Conservation (phyloP, 176 grass and related monocot genomes). For the Hsuehochloa calcarea region DNA sequence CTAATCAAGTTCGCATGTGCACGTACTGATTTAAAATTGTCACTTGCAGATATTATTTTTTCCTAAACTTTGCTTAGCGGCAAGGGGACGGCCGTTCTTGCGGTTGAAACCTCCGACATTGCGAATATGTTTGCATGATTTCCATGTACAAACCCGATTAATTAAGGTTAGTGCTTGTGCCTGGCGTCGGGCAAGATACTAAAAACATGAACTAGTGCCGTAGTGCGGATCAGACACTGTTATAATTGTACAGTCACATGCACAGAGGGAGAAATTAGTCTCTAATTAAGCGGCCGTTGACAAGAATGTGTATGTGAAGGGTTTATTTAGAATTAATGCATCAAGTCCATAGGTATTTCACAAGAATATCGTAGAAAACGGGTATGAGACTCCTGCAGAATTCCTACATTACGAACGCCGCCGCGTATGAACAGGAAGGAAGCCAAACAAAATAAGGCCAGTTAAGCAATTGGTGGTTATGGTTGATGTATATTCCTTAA, state of each 20-base stretch:
- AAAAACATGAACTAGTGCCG: not conserved
- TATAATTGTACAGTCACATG: not conserved
- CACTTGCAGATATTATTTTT: not conserved
- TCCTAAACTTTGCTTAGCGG: not conserved
- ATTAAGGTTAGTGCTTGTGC: not conserved
- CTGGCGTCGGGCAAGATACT: not conserved
- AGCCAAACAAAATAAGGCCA: not conserved
- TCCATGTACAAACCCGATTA: not conserved
- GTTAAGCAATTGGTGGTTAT: not conserved
- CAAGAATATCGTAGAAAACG: not conserved
- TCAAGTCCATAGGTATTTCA: too few relatives aligned
- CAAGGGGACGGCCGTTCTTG: conserved; percentile 11
- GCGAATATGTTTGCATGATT: conserved; percentile 40
- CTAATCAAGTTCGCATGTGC: conserved; percentile 21
- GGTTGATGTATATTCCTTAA: not conserved
- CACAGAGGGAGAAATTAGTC: not conserved
- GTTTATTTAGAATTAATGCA: not conserved
- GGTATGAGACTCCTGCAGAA: not conserved
- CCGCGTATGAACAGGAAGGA: not conserved
- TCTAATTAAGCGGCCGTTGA: not conserved
- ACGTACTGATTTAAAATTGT: not conserved
- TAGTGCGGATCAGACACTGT: not conserved
- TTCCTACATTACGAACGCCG: not conserved
- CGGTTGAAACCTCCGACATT: conserved; percentile 22
- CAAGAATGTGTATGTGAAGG: not conserved